Evolutionary conservation across 495 filamentous ascomycete species (phyloP), one percentile per base, ranked within the genome.

Genomic region (Xylaria sp.): DNA sequence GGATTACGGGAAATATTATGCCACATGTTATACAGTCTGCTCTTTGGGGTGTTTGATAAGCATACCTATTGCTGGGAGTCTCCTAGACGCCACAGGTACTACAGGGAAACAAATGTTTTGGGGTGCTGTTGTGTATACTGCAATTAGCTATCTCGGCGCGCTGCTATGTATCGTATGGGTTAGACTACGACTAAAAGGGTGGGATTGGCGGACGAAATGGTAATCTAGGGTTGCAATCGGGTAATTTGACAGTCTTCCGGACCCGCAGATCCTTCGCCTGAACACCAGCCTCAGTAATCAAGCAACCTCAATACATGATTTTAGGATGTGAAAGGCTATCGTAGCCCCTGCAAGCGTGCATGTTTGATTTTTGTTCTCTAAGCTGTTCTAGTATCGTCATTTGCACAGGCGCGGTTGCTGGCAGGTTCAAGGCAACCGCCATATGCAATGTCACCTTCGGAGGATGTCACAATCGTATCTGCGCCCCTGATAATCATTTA

Each of bases 41-140:
- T 93, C 91, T 71, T 93, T 98, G 78, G 94, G 93, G 0, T 93
- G 92, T 11, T 82, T 98, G 44, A 97, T 92, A 26, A 94, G 93
- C 29, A 89, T 97, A 24, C 95, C 95, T 0, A 97, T 97, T 73
- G 95, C 92, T 0, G 95, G 95, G 15, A 85, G 90, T 55, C 87
- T 95, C 44, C 74, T 93, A 52, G 81, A 41, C n/a, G 84, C n/a
- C 76, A 84, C 63, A 74, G 74, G 6, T 26, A 59, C 31, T 71
- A 66, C 0, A 82, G 85, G 79, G 75, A 82, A 70, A 86, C 88
- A 62, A 24, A 43, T 21, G 21, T 62, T 40, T 9, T 62, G 59
- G 59, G 58, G 59, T 17, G 59, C 59, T 14, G 37, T 62, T 6
- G 59, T 43, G n/a, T 62, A 62, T 44, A 14, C 80, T 86, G 69